A percentile compares a stretch with the other conserved stretches of the same genome.
These are phyloP conservation scores for Mortierella sp. DNA, from an alignment of 371 early-diverging fungal species.

Conservation along the genomic window DNA sequence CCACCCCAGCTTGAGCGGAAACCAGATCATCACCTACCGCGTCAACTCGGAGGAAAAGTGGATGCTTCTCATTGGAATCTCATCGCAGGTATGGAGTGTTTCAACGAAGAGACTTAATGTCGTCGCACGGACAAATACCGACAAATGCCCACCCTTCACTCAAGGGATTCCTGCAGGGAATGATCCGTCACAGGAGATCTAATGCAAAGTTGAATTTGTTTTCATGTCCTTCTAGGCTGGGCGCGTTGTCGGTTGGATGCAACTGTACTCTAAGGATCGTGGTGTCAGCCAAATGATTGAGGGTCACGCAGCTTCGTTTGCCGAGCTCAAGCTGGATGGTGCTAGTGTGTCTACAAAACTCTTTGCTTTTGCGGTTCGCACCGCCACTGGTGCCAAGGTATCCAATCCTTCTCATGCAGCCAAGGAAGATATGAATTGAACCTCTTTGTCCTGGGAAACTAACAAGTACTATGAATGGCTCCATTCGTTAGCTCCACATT, in stretches of 20 bases:
- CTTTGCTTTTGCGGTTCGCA: constrained; percentile 93
- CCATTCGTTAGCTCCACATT: constrained; percentile 92
- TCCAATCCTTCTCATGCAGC: background rate
- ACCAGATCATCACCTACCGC: constrained; percentile 96
- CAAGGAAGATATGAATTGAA: no score
- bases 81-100: constrained; percentile 68
- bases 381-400: constrained; percentile 84
- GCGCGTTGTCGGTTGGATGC: constrained; percentile 96
- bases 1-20: constrained; percentile 81
- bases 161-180: no score
- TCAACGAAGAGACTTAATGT: background rate
- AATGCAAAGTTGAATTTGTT: constrained; percentile 3
- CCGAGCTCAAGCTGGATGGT: constrained; percentile 86
- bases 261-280: constrained; percentile 93
- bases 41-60: constrained; percentile 91
- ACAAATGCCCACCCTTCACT: no score
- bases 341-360: constrained; percentile 82
- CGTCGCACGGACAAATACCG: no score
- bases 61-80: constrained; percentile 94
- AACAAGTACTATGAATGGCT: no score
- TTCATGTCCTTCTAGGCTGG: constrained; percentile 61
- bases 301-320: constrained; percentile 97
- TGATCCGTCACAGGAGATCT: no score
- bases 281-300: constrained; percentile 95
- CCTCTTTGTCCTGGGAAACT: background rate